These are phyloP conservation scores for Paecilomyces sp. DNA, from an alignment of 2,329 filamentous ascomycete species.

Conservation along the genomic window DNA sequence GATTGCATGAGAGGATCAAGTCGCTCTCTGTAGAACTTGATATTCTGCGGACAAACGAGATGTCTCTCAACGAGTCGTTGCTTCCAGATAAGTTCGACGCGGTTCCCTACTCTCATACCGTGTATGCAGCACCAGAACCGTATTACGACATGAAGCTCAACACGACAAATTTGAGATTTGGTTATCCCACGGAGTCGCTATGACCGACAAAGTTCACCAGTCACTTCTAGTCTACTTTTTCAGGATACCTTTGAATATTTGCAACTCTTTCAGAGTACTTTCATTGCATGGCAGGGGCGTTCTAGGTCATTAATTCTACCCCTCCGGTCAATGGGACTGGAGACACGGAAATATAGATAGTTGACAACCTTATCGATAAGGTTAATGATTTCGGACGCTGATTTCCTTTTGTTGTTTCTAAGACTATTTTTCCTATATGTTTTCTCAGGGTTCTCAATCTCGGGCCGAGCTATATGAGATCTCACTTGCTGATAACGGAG, in stretches of 20 bases:
- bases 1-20: conserved; percentile 17
- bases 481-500: not conserved
- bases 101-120: conserved; percentile 15
- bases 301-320: not conserved
- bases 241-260: not conserved
- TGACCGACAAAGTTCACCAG: not conserved
- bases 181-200: not conserved
- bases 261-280: not conserved
- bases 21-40: conserved; percentile 18
- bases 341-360: not conserved
- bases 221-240: not conserved
- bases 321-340: not conserved
- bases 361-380: not conserved
- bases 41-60: conserved; percentile 9
- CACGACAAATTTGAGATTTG: conserved; percentile 2
- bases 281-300: not conserved
- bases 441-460: not conserved
- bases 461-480: not conserved
- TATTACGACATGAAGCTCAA: conserved; percentile 17
- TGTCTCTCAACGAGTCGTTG: conserved; percentile 12
- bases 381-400: not conserved
- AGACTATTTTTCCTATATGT: not conserved
- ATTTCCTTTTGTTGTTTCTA: not conserved
- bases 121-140: conserved; percentile 12
- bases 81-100: conserved; percentile 19